Conservation (phyloP, 179 eudicot species). For the Dionaea muscipula region DNA sequence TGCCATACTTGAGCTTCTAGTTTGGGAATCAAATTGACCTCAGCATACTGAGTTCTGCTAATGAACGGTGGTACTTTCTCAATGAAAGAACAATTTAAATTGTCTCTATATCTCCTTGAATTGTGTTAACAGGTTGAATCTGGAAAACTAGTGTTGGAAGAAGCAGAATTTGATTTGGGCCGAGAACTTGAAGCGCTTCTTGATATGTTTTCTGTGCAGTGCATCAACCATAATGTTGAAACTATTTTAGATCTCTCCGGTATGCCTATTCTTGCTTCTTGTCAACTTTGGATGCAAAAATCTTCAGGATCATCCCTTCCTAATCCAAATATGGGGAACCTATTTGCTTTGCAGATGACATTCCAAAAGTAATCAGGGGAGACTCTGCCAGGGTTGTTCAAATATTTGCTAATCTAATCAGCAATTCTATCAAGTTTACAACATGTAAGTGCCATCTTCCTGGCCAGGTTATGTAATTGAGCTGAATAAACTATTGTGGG, state of each 20-base stretch:
- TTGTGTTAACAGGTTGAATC: constrained; percentile 68
- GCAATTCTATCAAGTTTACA: constrained; percentile 93
- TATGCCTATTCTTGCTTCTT: no score
- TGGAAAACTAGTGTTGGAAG: constrained; percentile 85
- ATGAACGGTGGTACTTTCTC: no score
- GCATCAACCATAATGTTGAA: constrained; percentile 84
- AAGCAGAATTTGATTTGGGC: constrained; percentile 81
- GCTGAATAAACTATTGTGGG: no score
- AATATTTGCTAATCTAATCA: constrained; percentile 86
- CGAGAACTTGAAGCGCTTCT: constrained; percentile 94
- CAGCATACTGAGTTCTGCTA: no score
- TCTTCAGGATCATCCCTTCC: not conserved
- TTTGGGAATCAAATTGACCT: no score
- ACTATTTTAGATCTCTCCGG: constrained; percentile 87
- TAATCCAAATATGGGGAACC: not conserved
- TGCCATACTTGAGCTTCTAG: no score
- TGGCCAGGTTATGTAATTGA: no score
- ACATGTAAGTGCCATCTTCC: constrained; percentile 44
- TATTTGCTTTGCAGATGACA: constrained; percentile 55
- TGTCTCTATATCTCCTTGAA: not conserved
- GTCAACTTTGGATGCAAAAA: not conserved
- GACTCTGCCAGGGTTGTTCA: constrained; percentile 93
- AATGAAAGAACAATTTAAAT: no score
- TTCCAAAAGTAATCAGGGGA: constrained; percentile 80
- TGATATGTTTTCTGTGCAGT: constrained; percentile 95